phyloP scores from a whole-genome alignment of 75 land plant genomes.

The Picea glauca region DNA sequence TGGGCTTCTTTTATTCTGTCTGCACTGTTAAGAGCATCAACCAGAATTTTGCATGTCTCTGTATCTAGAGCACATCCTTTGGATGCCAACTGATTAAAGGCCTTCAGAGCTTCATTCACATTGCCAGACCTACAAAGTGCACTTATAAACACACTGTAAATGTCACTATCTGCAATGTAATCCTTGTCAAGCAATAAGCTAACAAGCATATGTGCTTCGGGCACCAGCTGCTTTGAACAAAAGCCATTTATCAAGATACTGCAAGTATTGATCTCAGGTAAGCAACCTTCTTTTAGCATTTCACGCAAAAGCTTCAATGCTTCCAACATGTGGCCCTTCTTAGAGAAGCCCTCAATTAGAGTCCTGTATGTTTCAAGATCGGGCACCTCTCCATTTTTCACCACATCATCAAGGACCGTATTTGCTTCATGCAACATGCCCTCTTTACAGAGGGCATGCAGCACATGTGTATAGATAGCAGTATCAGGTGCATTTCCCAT shows the following conservation, averaged over 20 bases:
- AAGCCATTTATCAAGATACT: neutral
- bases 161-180: neutral
- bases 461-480: neutral
- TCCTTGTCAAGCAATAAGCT: neutral
- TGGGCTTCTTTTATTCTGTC: neutral
- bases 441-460: neutral
- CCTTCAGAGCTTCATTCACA: neutral
- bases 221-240: neutral
- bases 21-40: neutral
- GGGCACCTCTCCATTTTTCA: neutral
- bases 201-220: constrained; percentile 4
- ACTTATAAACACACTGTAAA: neutral
- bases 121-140: neutral
- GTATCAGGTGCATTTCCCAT: neutral
- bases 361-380: neutral
- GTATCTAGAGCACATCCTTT: neutral
- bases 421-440: neutral
- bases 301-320: neutral
- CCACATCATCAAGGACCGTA: neutral
- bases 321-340: neutral
- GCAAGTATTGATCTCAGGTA: neutral
- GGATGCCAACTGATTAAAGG: neutral
- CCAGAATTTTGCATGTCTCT: neutral
- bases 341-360: neutral
- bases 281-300: neutral